Evolutionary conservation across 768 basidiomycete genomes (phyloP).

Genomic region (Boletellus emodensis): DNA sequence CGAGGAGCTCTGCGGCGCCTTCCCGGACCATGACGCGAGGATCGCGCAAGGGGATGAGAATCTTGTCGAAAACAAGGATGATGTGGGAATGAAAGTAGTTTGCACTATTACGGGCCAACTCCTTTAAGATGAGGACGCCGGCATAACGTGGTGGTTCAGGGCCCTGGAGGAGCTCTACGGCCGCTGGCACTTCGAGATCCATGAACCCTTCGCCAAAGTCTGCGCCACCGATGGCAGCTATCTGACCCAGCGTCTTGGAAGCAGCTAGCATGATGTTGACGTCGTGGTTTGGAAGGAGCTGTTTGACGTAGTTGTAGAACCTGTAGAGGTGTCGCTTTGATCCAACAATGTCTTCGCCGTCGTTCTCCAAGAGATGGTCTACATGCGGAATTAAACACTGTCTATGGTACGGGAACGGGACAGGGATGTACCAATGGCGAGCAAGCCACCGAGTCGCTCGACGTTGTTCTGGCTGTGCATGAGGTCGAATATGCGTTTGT

Average conservation of each 20-base stretch:
- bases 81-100: conserved; percentile 88
- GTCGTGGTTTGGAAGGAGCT: conserved; percentile 86
- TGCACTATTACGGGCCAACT: conserved; percentile 86
- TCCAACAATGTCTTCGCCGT: conserved; percentile 77
- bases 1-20: conserved; percentile 90
- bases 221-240: conserved; percentile 77
- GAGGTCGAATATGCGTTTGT: conserved; percentile 72
- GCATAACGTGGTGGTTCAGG: conserved; percentile 85
- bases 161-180: conserved; percentile 74
- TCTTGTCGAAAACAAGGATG: conserved; percentile 84
- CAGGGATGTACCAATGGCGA: conserved; percentile 70
- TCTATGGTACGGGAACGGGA: neutral
- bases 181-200: conserved; percentile 82
- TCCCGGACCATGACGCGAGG: conserved; percentile 87
- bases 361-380: conserved; percentile 75
- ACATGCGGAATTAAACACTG: conserved; percentile 6
- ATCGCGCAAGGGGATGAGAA: conserved; percentile 87
- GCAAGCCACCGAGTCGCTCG: conserved; percentile 82
- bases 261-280: conserved; percentile 92
- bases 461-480: conserved; percentile 74
- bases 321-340: conserved; percentile 78
- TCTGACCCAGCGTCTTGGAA: conserved; percentile 87
- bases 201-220: conserved; percentile 87
- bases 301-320: conserved; percentile 90
- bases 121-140: conserved; percentile 90